A percentile compares a stretch with the other conserved stretches of the same genome.
phyloP scores from a whole-genome alignment of 1,284 basidiomycete species.

The Ceraceosorus guamensis region DNA sequence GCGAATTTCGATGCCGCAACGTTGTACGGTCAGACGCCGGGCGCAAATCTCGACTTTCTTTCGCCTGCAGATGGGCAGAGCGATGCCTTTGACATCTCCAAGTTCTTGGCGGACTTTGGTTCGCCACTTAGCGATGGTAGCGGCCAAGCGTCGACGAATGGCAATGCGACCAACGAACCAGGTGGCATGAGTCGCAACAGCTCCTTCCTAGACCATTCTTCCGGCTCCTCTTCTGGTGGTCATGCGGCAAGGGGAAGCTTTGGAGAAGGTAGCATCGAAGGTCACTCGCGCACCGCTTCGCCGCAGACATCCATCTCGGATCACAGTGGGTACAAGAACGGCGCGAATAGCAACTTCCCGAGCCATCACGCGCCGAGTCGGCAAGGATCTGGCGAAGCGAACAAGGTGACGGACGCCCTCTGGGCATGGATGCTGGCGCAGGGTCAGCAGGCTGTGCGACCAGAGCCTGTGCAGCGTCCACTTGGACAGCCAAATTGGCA shows the following conservation, averaged over 20 bases:
- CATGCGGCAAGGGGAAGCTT: neutral
- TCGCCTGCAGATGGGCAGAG: neutral
- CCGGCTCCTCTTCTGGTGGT: too few species aligned
- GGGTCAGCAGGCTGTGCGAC: neutral
- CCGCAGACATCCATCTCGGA: neutral
- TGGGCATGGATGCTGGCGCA: neutral
- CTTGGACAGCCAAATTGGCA: neutral
- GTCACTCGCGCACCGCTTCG: neutral
- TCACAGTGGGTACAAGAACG: neutral
- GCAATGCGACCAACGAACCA: too few species aligned
- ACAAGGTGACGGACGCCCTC: neutral
- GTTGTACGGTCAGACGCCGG: neutral
- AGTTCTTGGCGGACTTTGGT: neutral
- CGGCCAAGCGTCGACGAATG: neutral
- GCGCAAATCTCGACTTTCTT: neutral
- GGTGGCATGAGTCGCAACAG: neutral
- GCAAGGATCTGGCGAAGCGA: too few species aligned
- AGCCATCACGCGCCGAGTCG: too few species aligned
- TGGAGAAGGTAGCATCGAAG: neutral
- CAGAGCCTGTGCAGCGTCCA: neutral
- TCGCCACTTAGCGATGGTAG: neutral
- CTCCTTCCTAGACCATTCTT: neutral
- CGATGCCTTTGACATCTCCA: slow-evolving; percentile 5
- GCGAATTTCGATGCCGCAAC: neutral
- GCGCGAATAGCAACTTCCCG: neutral